Conservation (phyloP, 306 rosid genomes). For the Quercus variabilis region DNA sequence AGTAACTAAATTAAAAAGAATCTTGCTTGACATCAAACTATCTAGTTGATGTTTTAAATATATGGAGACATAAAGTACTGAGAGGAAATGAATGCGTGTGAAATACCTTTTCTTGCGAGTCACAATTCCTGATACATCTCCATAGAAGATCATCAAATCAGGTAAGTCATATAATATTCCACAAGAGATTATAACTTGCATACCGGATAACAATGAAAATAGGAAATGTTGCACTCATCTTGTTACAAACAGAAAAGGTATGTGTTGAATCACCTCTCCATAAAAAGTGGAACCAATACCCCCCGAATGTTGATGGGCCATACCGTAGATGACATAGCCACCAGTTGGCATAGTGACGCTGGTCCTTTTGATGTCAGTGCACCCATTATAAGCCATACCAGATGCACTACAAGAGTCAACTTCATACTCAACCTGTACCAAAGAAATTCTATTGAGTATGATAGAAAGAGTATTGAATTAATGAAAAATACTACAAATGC, state of each 20-base stretch:
- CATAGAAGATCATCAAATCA: background rate
- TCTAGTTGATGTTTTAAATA: background rate
- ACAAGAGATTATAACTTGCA: background rate
- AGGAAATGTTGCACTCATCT: too few species aligned
- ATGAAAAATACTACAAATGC: background rate
- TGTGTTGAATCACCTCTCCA: slow-evolving; percentile 46
- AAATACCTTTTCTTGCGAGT: background rate
- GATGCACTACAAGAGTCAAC: slow-evolving; percentile 45
- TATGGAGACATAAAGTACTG: background rate
- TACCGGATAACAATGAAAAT: too few species aligned
- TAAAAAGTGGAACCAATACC: slow-evolving; percentile 59
- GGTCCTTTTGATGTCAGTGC: slow-evolving; percentile 36
- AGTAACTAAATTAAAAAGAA: background rate
- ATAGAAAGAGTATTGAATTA: background rate
- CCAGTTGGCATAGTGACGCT: slow-evolving; percentile 35
- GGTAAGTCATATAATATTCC: background rate
- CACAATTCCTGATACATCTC: background rate
- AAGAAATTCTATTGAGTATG: background rate
- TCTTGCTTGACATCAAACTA: background rate
- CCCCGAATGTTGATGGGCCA: slow-evolving; percentile 80
- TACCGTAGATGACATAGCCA: slow-evolving; percentile 67
- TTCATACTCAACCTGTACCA: slow-evolving; percentile 52
- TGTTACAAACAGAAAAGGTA: background rate
- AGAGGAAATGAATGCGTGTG: too few species aligned
- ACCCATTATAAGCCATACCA: slow-evolving; percentile 7